Conservation (phyloP, 2,329 filamentous ascomycete species). For the Aspergillus sp. region DNA sequence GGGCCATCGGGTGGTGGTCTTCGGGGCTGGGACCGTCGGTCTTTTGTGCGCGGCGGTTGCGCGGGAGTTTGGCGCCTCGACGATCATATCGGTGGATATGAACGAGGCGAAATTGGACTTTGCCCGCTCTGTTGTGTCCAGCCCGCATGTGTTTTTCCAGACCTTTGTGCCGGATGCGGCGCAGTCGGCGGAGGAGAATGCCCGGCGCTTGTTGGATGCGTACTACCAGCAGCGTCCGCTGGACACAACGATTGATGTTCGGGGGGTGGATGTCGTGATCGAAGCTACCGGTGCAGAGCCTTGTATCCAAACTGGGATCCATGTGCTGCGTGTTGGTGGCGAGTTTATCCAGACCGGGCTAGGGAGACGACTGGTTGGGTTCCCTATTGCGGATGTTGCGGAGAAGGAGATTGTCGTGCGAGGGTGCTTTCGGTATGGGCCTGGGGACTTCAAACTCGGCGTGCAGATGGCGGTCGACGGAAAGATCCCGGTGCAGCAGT, state of each 20-base stretch:
- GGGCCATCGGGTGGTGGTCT: slow-evolving; percentile 51
- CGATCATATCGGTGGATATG: slow-evolving; percentile 61
- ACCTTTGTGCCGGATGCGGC: slow-evolving; percentile 11
- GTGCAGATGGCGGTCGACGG: slow-evolving; percentile 36
- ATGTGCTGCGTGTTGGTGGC: slow-evolving; percentile 32
- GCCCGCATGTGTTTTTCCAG: slow-evolving; percentile 2
- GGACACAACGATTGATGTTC: slow-evolving; percentile 30
- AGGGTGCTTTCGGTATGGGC: slow-evolving; percentile 32
- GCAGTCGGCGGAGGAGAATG: slow-evolving; percentile 23
- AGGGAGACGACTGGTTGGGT: slow-evolving; percentile 37
- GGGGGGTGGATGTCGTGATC: slow-evolving; percentile 42
- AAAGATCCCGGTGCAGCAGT: slow-evolving; percentile 23
- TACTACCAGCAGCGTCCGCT: neutral
- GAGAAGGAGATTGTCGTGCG: slow-evolving; percentile 37
- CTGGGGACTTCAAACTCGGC: slow-evolving; percentile 35
- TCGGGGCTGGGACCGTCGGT: slow-evolving; percentile 65
- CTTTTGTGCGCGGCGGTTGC: slow-evolving; percentile 64
- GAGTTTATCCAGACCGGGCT: slow-evolving; percentile 37
- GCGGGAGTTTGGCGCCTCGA: slow-evolving; percentile 58
- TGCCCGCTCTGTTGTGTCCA: slow-evolving; percentile 27
- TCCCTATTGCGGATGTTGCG: slow-evolving; percentile 35
- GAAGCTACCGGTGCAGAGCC: slow-evolving; percentile 44
- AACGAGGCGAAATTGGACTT: slow-evolving; percentile 61
- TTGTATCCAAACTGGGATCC: slow-evolving; percentile 46
- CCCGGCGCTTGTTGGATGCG: slow-evolving; percentile 26